Evolutionary conservation across 192 early-diverging fungal genomes (phyloP), one percentile per base, ranked within the genome.

Genomic region (Coemansia sp.): DNA sequence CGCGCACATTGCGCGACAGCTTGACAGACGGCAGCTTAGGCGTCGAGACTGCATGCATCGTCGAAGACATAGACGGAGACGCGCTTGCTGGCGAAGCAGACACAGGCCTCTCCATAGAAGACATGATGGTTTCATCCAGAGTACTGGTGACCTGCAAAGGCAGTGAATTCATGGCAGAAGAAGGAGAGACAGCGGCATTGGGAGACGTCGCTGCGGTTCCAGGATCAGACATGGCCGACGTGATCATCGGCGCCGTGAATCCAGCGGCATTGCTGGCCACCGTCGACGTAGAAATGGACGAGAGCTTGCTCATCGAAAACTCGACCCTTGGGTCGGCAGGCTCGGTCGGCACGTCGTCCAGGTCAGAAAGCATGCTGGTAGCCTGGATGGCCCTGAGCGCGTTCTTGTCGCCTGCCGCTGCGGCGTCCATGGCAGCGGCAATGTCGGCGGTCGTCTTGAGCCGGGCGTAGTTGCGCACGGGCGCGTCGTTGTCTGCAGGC

Each of bases 401-500:
- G n/a, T 78, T 60, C 60, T 72, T 69, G 60, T 78, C 70, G 30
- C 75, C 70, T 19, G 69, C 69, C n/a, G 70, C 75, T 8, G 75
- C 75, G 0, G 75, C 70, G 18, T 62, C 63, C 75, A 78, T 72
- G 3, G 75, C 70, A 16, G 67, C 75, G 0, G 67, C 70, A 51
- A 72, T 64, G 9, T 78, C 75, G 4, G 70, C 69, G 0, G 75
- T 72, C 2, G 75, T 72, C 56, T 63, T 65, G 4, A 78, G 61
- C 0, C 61, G 69, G 16, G 59, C 45, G 22, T 63, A 72, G 39
- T 61, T 61, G 46, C 58, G 69, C 30, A 56, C 13, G 4, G 69
- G 50, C 53, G 47, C 46, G 10, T 52, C 42, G 9, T 34, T 20
- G 3, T 54, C 60, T 10, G 23, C 27, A 14, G 58, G 27, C 35